phyloP scores from a whole-genome alignment of 78 protist genomes.

The Chrysochromulina tobinii region DNA sequence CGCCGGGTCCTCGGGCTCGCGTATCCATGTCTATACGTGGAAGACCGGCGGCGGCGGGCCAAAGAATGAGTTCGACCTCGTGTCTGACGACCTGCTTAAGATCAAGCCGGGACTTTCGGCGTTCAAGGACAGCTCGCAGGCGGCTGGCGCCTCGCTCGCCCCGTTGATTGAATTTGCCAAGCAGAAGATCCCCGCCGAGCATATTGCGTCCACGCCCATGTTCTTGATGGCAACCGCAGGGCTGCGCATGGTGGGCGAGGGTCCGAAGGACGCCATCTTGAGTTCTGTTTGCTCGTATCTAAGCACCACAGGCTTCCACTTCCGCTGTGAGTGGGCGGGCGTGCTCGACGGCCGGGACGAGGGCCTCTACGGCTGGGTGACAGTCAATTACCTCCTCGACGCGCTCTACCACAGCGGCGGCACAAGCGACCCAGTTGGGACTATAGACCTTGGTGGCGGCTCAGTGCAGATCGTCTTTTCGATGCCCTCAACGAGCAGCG shows the following conservation, averaged over 20 bases:
- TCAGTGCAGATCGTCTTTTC: constrained; percentile 36
- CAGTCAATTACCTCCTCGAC: constrained; percentile 35
- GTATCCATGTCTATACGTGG: constrained; percentile 50
- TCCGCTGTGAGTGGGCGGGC: neutral
- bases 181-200: neutral
- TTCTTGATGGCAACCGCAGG: constrained; percentile 38
- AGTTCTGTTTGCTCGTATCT: neutral
- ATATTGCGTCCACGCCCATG: neutral
- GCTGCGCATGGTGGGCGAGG: constrained; percentile 27
- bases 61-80: neutral
- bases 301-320: neutral
- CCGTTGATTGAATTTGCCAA: neutral
- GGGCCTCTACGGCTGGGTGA: constrained; percentile 40
- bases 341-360: constrained; percentile 27
- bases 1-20: constrained; percentile 54
- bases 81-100: neutral
- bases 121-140: neutral
- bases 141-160: neutral
- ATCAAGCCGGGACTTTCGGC: constrained; percentile 24
- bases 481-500: no score
- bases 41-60: neutral
- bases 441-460: constrained; percentile 46
- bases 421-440: neutral
- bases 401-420: neutral
- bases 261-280: neutral